Percentiles rank a stretch among this genome's conserved stretches.
phyloP scores from a whole-genome alignment of 2,329 filamentous ascomycete genomes.

The Aspergillus japonicus region DNA sequence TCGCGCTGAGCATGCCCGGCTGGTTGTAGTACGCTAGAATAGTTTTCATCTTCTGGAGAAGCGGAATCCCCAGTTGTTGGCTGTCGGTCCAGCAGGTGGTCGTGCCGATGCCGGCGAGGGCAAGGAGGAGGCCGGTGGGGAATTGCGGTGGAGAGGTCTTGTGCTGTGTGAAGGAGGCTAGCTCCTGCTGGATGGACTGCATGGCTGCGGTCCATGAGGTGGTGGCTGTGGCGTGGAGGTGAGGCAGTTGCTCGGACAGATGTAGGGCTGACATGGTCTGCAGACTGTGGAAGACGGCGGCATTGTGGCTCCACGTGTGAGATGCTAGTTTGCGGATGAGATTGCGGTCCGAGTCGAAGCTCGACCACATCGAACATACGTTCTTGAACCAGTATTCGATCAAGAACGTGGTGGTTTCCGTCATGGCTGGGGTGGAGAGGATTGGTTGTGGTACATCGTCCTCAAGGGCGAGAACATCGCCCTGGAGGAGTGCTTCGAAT shows the following conservation, averaged over 20 bases:
- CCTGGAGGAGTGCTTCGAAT: neutral
- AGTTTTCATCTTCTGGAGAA: neutral
- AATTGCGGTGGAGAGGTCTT: neutral
- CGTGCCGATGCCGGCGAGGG: neutral
- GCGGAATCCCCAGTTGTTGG: neutral
- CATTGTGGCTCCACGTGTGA: neutral
- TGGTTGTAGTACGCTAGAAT: neutral
- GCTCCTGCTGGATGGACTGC: neutral
- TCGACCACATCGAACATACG: neutral
- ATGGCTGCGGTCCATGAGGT: neutral
- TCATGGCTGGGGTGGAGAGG: neutral
- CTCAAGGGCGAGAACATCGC: neutral
- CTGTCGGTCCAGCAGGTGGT: slow-evolving; percentile 2
- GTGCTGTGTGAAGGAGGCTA: neutral
- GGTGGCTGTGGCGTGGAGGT: neutral
- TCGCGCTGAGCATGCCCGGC: neutral
- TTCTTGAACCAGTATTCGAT: slow-evolving; percentile 2
- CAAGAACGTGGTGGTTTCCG: neutral
- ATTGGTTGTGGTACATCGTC: neutral
- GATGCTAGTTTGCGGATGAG: neutral
- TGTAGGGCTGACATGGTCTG: neutral
- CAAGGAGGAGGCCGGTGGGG: neutral
- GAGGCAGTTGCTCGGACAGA: neutral
- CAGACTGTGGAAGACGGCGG: neutral
- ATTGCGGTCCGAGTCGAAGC: neutral